Conservation (phyloP, 2,329 filamentous ascomycete genomes). For the Aquanectria penicillioides region DNA sequence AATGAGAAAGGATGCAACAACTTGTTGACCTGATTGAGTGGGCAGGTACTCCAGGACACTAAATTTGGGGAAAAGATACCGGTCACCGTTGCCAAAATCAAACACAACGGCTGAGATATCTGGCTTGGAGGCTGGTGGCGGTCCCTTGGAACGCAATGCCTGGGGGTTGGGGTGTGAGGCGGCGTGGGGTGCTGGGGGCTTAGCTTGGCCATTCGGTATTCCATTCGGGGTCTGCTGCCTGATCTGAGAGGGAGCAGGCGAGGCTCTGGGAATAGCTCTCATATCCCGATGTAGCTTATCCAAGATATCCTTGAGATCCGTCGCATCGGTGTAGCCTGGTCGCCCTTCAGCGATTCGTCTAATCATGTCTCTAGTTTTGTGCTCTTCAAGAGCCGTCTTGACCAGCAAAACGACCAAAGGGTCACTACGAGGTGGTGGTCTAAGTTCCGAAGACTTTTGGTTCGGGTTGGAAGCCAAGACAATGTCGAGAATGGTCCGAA, state of each 20-base stretch:
- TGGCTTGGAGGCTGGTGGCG: conserved; percentile 62
- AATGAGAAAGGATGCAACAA: conserved; percentile 81
- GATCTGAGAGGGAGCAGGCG: conserved; percentile 42
- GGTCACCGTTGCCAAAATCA: conserved; percentile 78
- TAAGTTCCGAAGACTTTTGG: conserved; percentile 63
- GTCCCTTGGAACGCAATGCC: conserved; percentile 69
- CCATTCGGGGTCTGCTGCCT: conserved; percentile 45
- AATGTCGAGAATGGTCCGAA: conserved; percentile 66
- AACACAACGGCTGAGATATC: conserved; percentile 75
- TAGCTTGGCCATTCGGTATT: conserved; percentile 44
- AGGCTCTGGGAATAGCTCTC: conserved; percentile 47
- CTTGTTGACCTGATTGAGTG: conserved; percentile 61
- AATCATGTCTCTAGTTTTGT: conserved; percentile 60
- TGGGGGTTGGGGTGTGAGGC: conserved; percentile 55
- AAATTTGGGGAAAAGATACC: conserved; percentile 82
- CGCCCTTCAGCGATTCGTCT: conserved; percentile 63
- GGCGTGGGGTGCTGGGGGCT: conserved; percentile 26
- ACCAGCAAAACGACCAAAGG: conserved; percentile 66
- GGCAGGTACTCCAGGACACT: conserved; percentile 76
- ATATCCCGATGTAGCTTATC: conserved; percentile 59
- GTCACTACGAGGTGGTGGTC: conserved; percentile 64
- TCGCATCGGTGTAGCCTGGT: conserved; percentile 62
- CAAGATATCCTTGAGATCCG: conserved; percentile 63
- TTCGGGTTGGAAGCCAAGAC: conserved; percentile 67
- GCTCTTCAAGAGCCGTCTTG: conserved; percentile 65